These are phyloP conservation scores for Phytophthora parvispora DNA, from an alignment of 352 stramenopile species.

Conservation along the genomic window DNA sequence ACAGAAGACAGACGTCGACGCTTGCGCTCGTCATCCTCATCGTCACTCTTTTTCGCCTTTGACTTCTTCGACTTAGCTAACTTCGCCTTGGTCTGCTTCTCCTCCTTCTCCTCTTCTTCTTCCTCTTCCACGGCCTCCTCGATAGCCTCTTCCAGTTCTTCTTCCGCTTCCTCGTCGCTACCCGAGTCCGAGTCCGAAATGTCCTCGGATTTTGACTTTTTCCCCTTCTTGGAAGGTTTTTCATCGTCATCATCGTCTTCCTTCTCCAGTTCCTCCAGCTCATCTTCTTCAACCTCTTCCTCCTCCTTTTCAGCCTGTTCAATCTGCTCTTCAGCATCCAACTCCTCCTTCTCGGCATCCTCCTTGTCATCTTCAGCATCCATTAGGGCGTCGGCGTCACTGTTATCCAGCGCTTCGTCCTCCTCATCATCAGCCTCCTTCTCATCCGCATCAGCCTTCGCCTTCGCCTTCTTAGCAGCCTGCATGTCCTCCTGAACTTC, in stretches of 20 bases:
- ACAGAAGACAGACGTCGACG: slow-evolving; percentile 27
- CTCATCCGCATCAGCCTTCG: slow-evolving; percentile 25
- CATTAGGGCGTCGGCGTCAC: slow-evolving; percentile 29
- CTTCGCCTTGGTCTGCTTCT: slow-evolving; percentile 5
- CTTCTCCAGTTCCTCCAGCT: slow-evolving; percentile 10
- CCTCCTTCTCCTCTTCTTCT: slow-evolving; percentile 17
- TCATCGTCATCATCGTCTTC: slow-evolving; percentile 6
- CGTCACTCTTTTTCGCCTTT: background rate
- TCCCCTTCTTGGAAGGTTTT: background rate
- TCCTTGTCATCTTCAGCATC: slow-evolving; percentile 23
- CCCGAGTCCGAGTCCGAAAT: background rate
- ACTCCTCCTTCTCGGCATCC: slow-evolving; percentile 33
- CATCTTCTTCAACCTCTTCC: slow-evolving; percentile 22
- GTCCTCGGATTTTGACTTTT: background rate
- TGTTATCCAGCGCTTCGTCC: slow-evolving; percentile 22
- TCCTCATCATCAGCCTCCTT: slow-evolving; percentile 38
- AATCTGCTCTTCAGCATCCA: slow-evolving; percentile 28
- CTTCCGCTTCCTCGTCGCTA: background rate
- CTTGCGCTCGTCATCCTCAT: background rate
- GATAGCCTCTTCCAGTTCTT: background rate
- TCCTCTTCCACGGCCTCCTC: slow-evolving; percentile 7
- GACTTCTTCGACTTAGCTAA: slow-evolving; percentile 9
- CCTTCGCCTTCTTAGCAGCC: slow-evolving; percentile 24
- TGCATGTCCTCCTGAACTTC: slow-evolving; percentile 38
- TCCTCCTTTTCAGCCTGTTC: slow-evolving; percentile 22